Conservation (phyloP, 2,329 filamentous ascomycete species). For the Aspergillus persii region DNA sequence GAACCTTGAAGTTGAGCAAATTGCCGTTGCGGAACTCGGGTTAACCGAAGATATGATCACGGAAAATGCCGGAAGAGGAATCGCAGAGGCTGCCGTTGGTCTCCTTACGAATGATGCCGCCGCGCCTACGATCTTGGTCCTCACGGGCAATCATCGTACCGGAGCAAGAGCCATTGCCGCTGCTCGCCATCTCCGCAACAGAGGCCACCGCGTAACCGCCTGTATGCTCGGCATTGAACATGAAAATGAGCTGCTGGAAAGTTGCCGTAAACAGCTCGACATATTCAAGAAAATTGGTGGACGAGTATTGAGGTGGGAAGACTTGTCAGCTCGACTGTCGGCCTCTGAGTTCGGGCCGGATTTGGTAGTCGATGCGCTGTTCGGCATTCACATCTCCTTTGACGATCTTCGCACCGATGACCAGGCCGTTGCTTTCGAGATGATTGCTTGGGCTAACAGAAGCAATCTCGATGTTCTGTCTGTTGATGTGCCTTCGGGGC, state of each 20-base stretch:
- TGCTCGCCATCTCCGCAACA: constrained; percentile 80
- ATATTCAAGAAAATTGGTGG: constrained; percentile 83
- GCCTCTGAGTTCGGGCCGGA: constrained; percentile 66
- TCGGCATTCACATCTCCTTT: constrained; percentile 83
- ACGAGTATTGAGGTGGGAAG: constrained; percentile 63
- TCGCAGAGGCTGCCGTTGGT: constrained; percentile 75
- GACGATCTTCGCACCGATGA: constrained; percentile 82
- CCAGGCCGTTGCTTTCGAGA: constrained; percentile 78
- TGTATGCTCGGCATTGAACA: constrained; percentile 83
- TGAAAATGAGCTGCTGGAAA: constrained; percentile 75
- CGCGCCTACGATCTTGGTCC: constrained; percentile 64
- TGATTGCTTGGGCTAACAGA: constrained; percentile 92
- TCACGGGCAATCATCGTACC: constrained; percentile 94
- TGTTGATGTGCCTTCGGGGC: constrained; percentile 86
- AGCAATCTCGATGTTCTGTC: constrained; percentile 78
- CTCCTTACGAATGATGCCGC: constrained; percentile 58
- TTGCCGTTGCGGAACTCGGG: constrained; percentile 81
- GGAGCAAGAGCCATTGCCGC: constrained; percentile 82
- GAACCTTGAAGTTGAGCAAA: constrained; percentile 89
- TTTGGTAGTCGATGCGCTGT: constrained; percentile 82
- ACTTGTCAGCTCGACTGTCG: constrained; percentile 50
- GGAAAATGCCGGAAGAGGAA: constrained; percentile 84
- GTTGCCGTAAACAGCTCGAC: constrained; percentile 75
- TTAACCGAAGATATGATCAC: constrained; percentile 86
- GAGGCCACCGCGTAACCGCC: constrained; percentile 75